Percentiles rank a stretch among this genome's conserved stretches.
phyloP scores from a whole-genome alignment of 1,284 basidiomycete genomes.

The Fomitopsis pinicola region DNA sequence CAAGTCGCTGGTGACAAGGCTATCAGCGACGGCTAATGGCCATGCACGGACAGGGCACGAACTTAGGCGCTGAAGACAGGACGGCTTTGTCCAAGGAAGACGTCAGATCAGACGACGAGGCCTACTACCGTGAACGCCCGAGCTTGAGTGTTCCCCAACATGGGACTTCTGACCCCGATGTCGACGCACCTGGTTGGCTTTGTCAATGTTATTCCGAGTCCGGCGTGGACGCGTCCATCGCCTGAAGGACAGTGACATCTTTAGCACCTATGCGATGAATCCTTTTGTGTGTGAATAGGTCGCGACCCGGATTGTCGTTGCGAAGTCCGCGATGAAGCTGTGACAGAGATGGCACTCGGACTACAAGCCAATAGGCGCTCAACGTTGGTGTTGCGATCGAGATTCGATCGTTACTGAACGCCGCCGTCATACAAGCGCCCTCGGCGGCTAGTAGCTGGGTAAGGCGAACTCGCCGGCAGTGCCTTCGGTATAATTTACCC shows the following conservation, averaged over 20 bases:
- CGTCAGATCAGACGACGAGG: constrained; percentile 8
- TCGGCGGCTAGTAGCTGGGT: too few relatives aligned
- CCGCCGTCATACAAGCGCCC: background rate
- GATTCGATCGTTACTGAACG: background rate
- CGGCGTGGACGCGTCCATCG: background rate
- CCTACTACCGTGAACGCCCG: constrained; percentile 4
- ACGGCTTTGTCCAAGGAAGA: constrained; percentile 1
- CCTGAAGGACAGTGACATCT: background rate
- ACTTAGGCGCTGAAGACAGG: background rate
- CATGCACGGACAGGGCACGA: background rate
- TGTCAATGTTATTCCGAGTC: background rate
- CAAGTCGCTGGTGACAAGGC: background rate
- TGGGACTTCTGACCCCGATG: background rate
- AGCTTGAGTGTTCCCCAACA: background rate
- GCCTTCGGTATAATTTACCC: too few relatives aligned
- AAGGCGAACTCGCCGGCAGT: too few relatives aligned
- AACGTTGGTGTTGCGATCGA: background rate
- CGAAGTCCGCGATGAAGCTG: too few relatives aligned
- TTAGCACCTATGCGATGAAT: background rate
- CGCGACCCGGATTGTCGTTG: too few relatives aligned
- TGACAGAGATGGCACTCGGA: too few relatives aligned
- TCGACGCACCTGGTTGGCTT: constrained; percentile 10
- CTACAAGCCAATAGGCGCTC: too few relatives aligned
- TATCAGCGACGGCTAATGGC: too few relatives aligned
- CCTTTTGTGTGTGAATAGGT: too few relatives aligned